Base-by-base conservation (phyloP, 768 basidiomycete species). In the Lactarius sp. region DNA sequence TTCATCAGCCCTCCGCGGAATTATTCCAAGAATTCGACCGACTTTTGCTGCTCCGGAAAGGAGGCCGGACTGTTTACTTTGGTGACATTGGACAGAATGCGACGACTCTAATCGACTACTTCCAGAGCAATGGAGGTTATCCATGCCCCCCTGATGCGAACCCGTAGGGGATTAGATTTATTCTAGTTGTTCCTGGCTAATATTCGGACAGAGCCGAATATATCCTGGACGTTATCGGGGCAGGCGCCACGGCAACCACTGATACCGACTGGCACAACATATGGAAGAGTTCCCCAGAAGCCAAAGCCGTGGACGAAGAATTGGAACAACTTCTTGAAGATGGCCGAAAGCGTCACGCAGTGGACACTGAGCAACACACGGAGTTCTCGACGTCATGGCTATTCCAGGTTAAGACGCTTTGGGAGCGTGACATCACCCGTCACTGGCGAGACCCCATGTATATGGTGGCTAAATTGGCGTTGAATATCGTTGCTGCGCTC, bases 21-120 rank as follows among this genome's bases (percentile, higher is more conserved):
- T 76, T 94, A 33, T 95, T 94, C 78, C 83, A 90, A 75, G 83
- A 82, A 44, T 94, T 94, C 66, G 93, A 95, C 69, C 76, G 87
- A 36, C 76, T 96, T 1, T 76, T 95, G 8, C 79, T 96, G 0
- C 78, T 96, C 4, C 81, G 84, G 51, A 83, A 84, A 67, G 93
- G 94, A 13, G 94, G 94, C 27, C 74, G 85, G 72, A 82, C 79
- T 2, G 83, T 84, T 16, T 87, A 86, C 74, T 84, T 84, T 68
- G 84, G 83, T n/a, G 85, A 90, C 57, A 71, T 92, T 31, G 91
- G 92, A 0, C 66, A 75, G 20, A 81, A 86, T 62, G 78, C 89
- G 0, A 71, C 78, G 8, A 82, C 82, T 0, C 72, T 94, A 20
- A 83, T 92, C 59, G 71, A 79, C n/a, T 94, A 95, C 73, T 92